Conservation (phyloP, 1,284 basidiomycete species). For the Cryptococcus sp. region DNA sequence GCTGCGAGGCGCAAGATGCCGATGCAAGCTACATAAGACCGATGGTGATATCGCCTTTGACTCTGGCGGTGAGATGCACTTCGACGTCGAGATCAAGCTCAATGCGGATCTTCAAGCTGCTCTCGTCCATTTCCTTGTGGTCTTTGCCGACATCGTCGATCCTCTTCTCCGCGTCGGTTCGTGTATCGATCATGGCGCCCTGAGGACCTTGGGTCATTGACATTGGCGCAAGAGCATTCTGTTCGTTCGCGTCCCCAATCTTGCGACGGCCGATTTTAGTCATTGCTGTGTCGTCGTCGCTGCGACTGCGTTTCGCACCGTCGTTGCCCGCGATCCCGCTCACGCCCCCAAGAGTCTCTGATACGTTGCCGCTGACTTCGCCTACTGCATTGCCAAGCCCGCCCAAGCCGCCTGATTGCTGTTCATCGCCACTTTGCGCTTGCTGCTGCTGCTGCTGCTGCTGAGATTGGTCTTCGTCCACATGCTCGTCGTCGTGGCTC, state of each 20-base stretch:
- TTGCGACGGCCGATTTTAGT: slow-evolving; percentile 1
- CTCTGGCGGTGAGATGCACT: slow-evolving; percentile 22
- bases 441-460: no score
- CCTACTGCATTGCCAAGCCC: slow-evolving; percentile 3
- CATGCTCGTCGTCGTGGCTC: no score
- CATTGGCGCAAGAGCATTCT: slow-evolving; percentile 5
- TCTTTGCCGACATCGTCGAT: not conserved
- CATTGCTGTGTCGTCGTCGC: not conserved
- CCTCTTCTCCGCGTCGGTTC: slow-evolving; percentile 1
- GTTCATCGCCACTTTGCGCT: no score
- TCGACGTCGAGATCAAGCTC: slow-evolving; percentile 20
- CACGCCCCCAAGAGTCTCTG: slow-evolving; percentile 1
- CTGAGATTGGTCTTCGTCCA: no score
- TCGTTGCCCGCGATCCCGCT: not conserved
- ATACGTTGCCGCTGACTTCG: not conserved
- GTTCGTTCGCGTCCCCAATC: not conserved
- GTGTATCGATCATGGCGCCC: slow-evolving; percentile 3
- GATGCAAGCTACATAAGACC: slow-evolving; percentile 11
- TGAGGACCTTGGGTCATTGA: not conserved
- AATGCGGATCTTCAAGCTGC: slow-evolving; percentile 20
- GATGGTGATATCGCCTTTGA: slow-evolving; percentile 25
- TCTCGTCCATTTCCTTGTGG: slow-evolving; percentile 12
- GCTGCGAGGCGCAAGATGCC: no score
- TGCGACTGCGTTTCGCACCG: slow-evolving; percentile 1
- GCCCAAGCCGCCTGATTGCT: not conserved